Percentiles rank a stretch among this genome's conserved stretches.
These are phyloP conservation scores for Murraya paniculata DNA, from an alignment of 345 rosid genomes.

Conservation along the genomic window DNA sequence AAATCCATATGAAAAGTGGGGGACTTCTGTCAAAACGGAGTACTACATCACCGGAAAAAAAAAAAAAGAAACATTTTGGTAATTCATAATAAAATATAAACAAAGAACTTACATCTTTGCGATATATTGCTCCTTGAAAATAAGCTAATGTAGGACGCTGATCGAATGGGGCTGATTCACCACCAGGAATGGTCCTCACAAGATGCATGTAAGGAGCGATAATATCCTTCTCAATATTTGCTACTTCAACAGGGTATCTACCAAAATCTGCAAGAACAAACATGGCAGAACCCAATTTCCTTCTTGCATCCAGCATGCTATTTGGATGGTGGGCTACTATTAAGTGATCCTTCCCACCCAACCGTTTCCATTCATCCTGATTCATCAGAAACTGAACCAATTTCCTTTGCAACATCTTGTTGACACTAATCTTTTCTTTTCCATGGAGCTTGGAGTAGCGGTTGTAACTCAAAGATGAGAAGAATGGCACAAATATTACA, in stretches of 20 bases:
- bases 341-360: constrained; percentile 60
- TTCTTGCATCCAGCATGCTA: constrained; percentile 62
- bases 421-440: constrained; percentile 45
- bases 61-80: not conserved
- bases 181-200: constrained; percentile 47
- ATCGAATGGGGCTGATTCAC: constrained; percentile 59
- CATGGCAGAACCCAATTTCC: constrained; percentile 69
- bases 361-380: constrained; percentile 60
- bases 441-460: constrained; percentile 62
- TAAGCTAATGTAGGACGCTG: constrained; percentile 64
- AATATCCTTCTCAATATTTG: constrained; percentile 73
- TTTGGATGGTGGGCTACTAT: constrained; percentile 88
- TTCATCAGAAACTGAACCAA: constrained; percentile 47
- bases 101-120: constrained; percentile 77
- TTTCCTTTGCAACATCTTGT: constrained; percentile 64
- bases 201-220: constrained; percentile 90
- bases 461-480: constrained; percentile 78
- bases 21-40: not conserved
- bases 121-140: constrained; percentile 88
- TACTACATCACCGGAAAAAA: not conserved
- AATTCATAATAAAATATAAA: not conserved
- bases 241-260: constrained; percentile 63
- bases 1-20: not conserved
- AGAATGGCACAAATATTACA: constrained; percentile 77
- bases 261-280: constrained; percentile 96